These are phyloP conservation scores for Nemania diffusa DNA, from an alignment of 2,329 filamentous ascomycete genomes.

Conservation along the genomic window DNA sequence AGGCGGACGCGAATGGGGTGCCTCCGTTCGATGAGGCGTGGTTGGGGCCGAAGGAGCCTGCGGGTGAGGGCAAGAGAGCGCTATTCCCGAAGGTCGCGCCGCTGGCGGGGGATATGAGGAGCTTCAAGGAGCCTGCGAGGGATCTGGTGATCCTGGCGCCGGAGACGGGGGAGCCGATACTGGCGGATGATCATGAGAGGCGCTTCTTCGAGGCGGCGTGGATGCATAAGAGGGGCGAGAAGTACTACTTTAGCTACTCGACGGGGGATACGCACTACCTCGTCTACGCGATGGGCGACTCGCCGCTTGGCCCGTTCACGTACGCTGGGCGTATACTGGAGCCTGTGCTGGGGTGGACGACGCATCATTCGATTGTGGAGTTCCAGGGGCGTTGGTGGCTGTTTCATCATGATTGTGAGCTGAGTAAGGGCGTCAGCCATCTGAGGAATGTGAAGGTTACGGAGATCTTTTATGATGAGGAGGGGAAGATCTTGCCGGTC, in stretches of 20 bases:
- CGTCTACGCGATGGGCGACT: conserved; percentile 73
- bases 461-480: conserved; percentile 77
- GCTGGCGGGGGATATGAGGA: conserved; percentile 72
- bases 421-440: conserved; percentile 76
- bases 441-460: conserved; percentile 77
- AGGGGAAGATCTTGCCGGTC: conserved; percentile 68
- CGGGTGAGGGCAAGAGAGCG: conserved; percentile 64
- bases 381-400: conserved; percentile 77
- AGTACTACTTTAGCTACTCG: conserved; percentile 81
- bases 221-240: conserved; percentile 77
- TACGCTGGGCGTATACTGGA: conserved; percentile 78
- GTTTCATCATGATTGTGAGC: conserved; percentile 79
- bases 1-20: conserved; percentile 46
- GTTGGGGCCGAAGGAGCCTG: conserved; percentile 68
- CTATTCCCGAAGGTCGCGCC: conserved; percentile 74
- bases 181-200: conserved; percentile 75
- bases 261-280: conserved; percentile 82
- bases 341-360: conserved; percentile 83
- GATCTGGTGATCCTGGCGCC: conserved; percentile 73
- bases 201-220: conserved; percentile 85
- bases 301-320: conserved; percentile 76
- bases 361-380: conserved; percentile 82
- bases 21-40: conserved; percentile 63
- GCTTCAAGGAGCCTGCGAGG: conserved; percentile 64
- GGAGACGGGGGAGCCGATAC: conserved; percentile 67